A percentile compares a stretch with the other conserved stretches of the same genome.
Conservation (phyloP, 805 yeast species). For the Isabelozyma gotoi region DNA sequence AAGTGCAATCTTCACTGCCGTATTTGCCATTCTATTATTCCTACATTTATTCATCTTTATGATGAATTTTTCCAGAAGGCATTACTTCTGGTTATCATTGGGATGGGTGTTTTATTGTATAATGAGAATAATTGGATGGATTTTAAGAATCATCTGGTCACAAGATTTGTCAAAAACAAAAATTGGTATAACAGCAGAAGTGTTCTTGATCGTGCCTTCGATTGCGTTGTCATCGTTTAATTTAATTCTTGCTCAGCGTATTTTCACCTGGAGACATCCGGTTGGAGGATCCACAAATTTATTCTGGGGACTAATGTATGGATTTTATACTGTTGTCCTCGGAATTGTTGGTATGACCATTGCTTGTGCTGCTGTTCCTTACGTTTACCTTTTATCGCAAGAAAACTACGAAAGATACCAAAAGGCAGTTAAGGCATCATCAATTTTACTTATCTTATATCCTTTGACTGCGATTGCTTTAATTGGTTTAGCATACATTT, state of each 20-base stretch:
- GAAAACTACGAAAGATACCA: constrained; percentile 49
- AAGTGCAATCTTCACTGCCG: constrained; percentile 53
- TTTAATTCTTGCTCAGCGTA: constrained; percentile 66
- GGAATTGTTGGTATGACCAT: constrained; percentile 69
- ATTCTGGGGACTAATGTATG: constrained; percentile 52
- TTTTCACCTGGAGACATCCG: constrained; percentile 78
- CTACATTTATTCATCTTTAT: constrained; percentile 48
- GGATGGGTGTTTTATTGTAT: constrained; percentile 55
- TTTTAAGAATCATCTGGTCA: constrained; percentile 60
- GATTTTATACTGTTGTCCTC: constrained; percentile 51
- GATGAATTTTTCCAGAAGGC: constrained; percentile 53
- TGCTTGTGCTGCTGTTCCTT: constrained; percentile 61
- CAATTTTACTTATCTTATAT: constrained; percentile 40
- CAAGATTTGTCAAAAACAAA: constrained; percentile 44
- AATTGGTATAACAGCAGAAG: constrained; percentile 56
- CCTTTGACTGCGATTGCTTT: constrained; percentile 53
- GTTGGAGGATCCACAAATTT: constrained; percentile 54
- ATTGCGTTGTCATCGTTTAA: constrained; percentile 60
- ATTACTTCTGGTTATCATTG: constrained; percentile 55
- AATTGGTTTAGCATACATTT: constrained; percentile 49
- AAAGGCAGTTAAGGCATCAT: constrained; percentile 49
- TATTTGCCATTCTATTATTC: constrained; percentile 48
- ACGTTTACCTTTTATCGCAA: constrained; percentile 51
- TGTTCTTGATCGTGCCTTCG: constrained; percentile 56
- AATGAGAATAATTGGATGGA: constrained; percentile 58